Percentiles rank a stretch among this genome's conserved stretches.
These are phyloP conservation scores for Pythium dissotocum DNA, from an alignment of 352 stramenopile species.

Conservation along the genomic window DNA sequence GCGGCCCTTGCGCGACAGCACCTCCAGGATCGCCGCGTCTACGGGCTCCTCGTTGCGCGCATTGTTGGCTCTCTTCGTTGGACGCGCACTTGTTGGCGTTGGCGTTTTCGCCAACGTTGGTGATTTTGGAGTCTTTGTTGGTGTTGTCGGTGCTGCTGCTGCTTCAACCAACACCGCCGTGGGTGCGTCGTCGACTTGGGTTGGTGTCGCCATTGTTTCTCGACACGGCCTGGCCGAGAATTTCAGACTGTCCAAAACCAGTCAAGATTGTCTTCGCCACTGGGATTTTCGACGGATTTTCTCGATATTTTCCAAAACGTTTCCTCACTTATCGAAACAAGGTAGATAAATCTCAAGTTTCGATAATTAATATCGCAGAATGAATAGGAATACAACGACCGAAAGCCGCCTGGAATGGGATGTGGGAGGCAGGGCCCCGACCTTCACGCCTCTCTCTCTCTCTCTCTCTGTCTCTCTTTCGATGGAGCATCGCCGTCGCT, in stretches of 20 bases:
- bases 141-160: not conserved
- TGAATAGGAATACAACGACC: constrained; percentile 8
- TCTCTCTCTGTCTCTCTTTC: constrained; percentile 4
- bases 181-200: not conserved
- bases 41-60: not conserved
- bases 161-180: not conserved
- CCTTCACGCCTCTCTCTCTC: constrained; percentile 5
- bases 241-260: constrained; percentile 26
- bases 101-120: constrained; percentile 4
- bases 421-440: constrained; percentile 2
- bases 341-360: not conserved
- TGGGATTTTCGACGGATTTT: not conserved
- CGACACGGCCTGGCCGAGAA: not conserved
- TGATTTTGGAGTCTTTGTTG: not conserved
- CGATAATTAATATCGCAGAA: constrained; percentile 11
- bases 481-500: not conserved
- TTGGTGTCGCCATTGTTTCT: constrained; percentile 10
- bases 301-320: not conserved
- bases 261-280: constrained; percentile 7
- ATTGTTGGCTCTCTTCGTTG: not conserved
- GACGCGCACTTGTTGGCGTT: constrained; percentile 5
- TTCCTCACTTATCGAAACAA: not conserved
- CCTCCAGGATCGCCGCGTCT: not conserved
- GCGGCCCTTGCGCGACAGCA: constrained; percentile 6
- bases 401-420: not conserved